These are phyloP conservation scores for Sarocladiaceae sp. DNA, from an alignment of 2,329 filamentous ascomycete genomes.

Conservation along the genomic window DNA sequence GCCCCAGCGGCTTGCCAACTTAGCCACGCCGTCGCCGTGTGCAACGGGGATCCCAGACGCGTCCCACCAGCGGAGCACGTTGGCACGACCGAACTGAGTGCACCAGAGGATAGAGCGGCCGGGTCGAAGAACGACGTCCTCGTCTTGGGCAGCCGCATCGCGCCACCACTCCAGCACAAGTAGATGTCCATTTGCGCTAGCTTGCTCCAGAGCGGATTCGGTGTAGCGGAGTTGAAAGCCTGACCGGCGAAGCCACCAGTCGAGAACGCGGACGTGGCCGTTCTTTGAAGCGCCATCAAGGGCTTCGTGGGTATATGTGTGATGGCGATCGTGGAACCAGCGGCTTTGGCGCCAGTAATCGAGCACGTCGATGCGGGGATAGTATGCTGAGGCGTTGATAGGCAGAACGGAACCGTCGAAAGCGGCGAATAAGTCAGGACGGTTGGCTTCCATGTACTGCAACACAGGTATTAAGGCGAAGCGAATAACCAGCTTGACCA, in stretches of 20 bases:
- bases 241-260: conserved; percentile 82
- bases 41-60: conserved; percentile 71
- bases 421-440: conserved; percentile 71
- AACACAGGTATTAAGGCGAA: conserved; percentile 79
- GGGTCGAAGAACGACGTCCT: conserved; percentile 61
- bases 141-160: conserved; percentile 54
- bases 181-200: conserved; percentile 78
- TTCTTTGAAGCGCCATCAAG: conserved; percentile 82
- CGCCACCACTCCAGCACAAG: conserved; percentile 92
- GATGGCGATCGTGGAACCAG: conserved; percentile 69
- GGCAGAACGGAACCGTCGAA: conserved; percentile 82
- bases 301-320: conserved; percentile 72
- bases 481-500: conserved; percentile 84
- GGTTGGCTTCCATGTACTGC: conserved; percentile 56
- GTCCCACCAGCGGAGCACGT: conserved; percentile 83
- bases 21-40: conserved; percentile 75
- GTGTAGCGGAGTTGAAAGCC: conserved; percentile 78
- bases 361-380: conserved; percentile 75
- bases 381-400: conserved; percentile 81
- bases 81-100: conserved; percentile 72
- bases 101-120: conserved; percentile 80
- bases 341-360: conserved; percentile 87
- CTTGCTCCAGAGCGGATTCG: conserved; percentile 80
- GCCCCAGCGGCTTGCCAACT: conserved; percentile 77
- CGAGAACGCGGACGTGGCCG: conserved; percentile 76